Base-by-base conservation (phyloP, 176 grass and related monocot species). In the Phoenix dactylifera region DNA sequence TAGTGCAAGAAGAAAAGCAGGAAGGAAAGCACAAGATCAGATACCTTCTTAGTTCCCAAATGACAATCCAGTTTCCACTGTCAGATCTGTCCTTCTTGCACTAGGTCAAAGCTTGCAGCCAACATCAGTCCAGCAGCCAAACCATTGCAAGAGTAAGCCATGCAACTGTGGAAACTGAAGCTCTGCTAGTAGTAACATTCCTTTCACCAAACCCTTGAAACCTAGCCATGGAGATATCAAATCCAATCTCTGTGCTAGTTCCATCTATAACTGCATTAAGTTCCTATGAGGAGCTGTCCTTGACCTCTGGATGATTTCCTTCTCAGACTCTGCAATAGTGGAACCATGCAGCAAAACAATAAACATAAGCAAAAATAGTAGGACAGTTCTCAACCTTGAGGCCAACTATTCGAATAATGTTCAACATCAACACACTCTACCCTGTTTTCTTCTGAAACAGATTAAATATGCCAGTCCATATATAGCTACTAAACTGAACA, bases 41-140 rank as follows among this genome's bases (percentile, higher is more conserved):
- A 16, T 85, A 97, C 92, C 87, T 87, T 91, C 79, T 97, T 97
- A 75, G 87, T 91, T 79, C 48, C 87, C 93, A 1, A 1, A 97
- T 59, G 53, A 97, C 87, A 57, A 97, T 87, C 87, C 87, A 97
- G 55, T 70, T 83, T 44, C 93, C 87, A 58, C 78, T 80, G 25
- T 87, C 93, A 84, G 26, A 65, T 54, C 62, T 91, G 93, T 32
- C 93, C 93, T 72, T 97, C 93, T 65, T 88, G 83, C 54, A 91
- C 75, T 7, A 97, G 81, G 64, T 97, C 93, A 22, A 97, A 97
- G 69, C 87, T 97, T 4, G 87, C 93, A 0, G 93, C 92, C 50
- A 97, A 71, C 87, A 97, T 97, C 18, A 97, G 87, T 63, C 92
- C 92, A 0, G 84, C 87, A 0, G 92, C 93, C 18, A 97, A 50